Conservation (phyloP, 768 basidiomycete species). For the Kwoniella dendrophila region DNA sequence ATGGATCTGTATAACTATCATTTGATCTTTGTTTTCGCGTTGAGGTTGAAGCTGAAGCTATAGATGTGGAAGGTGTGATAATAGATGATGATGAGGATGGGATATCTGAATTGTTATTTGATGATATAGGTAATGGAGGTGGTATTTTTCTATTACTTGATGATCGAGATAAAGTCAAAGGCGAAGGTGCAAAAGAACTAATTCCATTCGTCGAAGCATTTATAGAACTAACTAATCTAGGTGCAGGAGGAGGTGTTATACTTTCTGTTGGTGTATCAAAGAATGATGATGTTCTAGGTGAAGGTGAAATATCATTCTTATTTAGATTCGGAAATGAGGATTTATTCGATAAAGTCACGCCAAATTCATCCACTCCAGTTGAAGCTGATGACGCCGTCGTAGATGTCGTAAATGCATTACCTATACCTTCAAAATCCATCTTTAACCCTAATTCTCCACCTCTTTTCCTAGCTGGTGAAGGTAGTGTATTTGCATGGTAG, state of each 20-base stretch:
- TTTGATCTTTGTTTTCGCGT: not conserved
- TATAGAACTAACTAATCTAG: not conserved
- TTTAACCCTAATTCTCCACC: slow-evolving; percentile 15
- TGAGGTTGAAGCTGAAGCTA: not conserved
- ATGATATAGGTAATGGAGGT: slow-evolving; percentile 1
- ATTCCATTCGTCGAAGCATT: not conserved
- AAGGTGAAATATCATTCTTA: slow-evolving; percentile 9
- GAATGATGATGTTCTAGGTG: slow-evolving; percentile 29
- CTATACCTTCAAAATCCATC: slow-evolving; percentile 14
- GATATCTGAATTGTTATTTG: not conserved
- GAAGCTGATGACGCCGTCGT: not conserved
- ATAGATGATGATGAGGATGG: slow-evolving; percentile 1
- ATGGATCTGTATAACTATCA: slow-evolving; percentile 22
- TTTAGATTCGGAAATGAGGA: not conserved
- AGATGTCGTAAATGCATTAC: not conserved
- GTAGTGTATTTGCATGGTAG: slow-evolving; percentile 11
- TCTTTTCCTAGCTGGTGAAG: not conserved
- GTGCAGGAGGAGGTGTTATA: slow-evolving; percentile 16
- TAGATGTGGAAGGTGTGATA: not conserved
- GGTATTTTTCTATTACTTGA: slow-evolving; percentile 21
- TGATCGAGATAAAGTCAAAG: slow-evolving; percentile 27
- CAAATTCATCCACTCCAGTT: slow-evolving; percentile 15
- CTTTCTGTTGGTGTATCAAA: slow-evolving; percentile 24
- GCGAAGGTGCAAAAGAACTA: slow-evolving; percentile 31
- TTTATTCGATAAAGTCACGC: not conserved